Evolutionary conservation across 257 asterid genomes (phyloP), one percentile per base, ranked within the genome.

Genomic region (Solanum bulbocastanum): DNA sequence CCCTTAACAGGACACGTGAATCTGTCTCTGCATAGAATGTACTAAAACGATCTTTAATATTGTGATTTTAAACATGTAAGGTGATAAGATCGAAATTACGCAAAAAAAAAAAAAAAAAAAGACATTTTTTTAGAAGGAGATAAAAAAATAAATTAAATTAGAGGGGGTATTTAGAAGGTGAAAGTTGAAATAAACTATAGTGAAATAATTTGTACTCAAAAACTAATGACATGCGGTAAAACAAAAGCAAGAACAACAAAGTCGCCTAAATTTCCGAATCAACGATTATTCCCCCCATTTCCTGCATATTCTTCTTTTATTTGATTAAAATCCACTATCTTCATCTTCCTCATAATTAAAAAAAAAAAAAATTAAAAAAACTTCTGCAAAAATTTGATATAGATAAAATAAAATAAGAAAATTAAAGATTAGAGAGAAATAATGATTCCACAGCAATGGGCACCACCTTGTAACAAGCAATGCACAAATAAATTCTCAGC

Each of bases 401-500:
- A 49, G 23, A 40, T 27, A 62, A 62, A 66, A 84, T 14, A 71
- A 69, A 86, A 86, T 15, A 39, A 52, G 74, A 11, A 78, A 71
- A 27, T 73, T 52, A 65, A 49, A 86, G 22, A 25, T 46, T 14
- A 86, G 49, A 84, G 79, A 74, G 66, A 9, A 44, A 86, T 33
- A 86, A 93, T 95, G 95, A 91, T 90, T 83, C 94, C 97, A 12
- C 93, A 91, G 89, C 90, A 94, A 58, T 96, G 98, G 98, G 87
- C 96, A 56, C 98, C 96, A 85, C 99, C 98, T 44, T 95, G 98
- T 89, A 95, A 95, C 93, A 90, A 88, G 79, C 92, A 93, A 89
- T 96, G 98, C 95, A 96, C 98, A 81, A 91, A 88, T 84, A 94
- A 95, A 88, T 95, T 92, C 89, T 94, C 96, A 13, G 89, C 96